Evolutionary conservation across 108 stramenopile species (phyloP).

Genomic region (Nitzschia sp.): DNA sequence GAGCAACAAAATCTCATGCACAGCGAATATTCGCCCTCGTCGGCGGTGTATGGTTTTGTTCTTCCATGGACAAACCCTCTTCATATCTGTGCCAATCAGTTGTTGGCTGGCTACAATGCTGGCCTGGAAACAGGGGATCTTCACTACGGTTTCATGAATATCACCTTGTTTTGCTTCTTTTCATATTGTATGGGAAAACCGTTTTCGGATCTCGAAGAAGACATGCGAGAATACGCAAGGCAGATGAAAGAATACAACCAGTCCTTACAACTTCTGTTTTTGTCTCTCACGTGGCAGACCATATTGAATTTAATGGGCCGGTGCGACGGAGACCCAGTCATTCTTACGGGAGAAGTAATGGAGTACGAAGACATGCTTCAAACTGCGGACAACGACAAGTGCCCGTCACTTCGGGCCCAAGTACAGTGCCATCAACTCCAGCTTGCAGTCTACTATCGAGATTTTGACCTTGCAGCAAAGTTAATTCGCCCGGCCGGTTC

Average conservation of each 20-base stretch:
- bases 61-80: conserved; percentile 11
- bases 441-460: conserved; percentile 23
- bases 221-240: conserved; percentile 4
- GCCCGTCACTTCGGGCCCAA: not conserved
- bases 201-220: conserved; percentile 2
- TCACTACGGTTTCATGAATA: conserved; percentile 27
- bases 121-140: conserved; percentile 36
- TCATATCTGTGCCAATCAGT: not conserved
- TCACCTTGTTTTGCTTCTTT: conserved; percentile 12
- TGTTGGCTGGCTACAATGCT: conserved; percentile 11
- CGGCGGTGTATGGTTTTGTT: conserved; percentile 4
- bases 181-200: conserved; percentile 9
- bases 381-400: not conserved
- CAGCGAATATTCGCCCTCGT: conserved; percentile 2
- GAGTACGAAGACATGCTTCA: conserved; percentile 10
- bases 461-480: conserved; percentile 11
- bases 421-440: conserved; percentile 8
- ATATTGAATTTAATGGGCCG: conserved; percentile 25
- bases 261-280: not conserved
- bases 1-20: conserved; percentile 8
- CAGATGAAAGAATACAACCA: conserved; percentile 14
- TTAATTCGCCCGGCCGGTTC: not conserved
- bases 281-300: conserved; percentile 5
- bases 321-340: not conserved
- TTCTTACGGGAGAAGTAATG: conserved; percentile 24